Percentiles rank a stretch among this genome's conserved stretches.
Conservation (phyloP, 2,329 filamentous ascomycete genomes). For the Bimuria novae-zelandiae region DNA sequence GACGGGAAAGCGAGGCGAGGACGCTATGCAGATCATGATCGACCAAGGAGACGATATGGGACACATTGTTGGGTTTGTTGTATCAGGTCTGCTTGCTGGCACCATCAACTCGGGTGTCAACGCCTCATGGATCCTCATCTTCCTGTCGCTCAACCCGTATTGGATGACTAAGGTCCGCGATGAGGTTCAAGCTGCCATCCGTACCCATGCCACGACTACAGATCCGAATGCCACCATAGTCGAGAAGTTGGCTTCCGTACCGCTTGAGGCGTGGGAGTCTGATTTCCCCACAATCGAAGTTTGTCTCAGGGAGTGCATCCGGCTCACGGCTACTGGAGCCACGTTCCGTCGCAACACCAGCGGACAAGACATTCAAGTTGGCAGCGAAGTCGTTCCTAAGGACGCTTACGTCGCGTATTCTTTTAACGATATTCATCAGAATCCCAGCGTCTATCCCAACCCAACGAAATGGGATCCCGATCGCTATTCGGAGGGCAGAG, state of each 20-base stretch:
- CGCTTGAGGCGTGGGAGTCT: conserved; percentile 59
- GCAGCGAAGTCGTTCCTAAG: conserved; percentile 55
- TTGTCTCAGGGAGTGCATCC: conserved; percentile 59
- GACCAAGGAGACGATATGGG: conserved; percentile 55
- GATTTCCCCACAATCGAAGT: conserved; percentile 60
- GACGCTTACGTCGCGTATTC: conserved; percentile 54
- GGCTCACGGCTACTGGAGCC: conserved; percentile 54
- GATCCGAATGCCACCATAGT: conserved; percentile 40
- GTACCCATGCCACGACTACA: conserved; percentile 46
- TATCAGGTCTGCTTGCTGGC: conserved; percentile 62
- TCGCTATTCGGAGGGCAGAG: conserved; percentile 53
- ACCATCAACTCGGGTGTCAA: conserved; percentile 62
- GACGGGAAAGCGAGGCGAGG: conserved; percentile 50
- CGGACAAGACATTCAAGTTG: conserved; percentile 52
- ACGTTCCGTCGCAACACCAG: conserved; percentile 59
- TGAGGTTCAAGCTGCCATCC: conserved; percentile 55
- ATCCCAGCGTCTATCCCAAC: conserved; percentile 55
- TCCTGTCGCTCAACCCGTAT: conserved; percentile 40
- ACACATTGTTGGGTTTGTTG: conserved; percentile 55
- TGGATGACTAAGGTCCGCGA: conserved; percentile 53
- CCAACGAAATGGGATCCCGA: conserved; percentile 57
- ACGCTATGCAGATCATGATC: conserved; percentile 59
- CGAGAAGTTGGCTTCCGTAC: conserved; percentile 50
- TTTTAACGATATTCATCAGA: conserved; percentile 55
- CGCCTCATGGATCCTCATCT: conserved; percentile 54